phyloP scores from a whole-genome alignment of 306 rosid genomes.

The Quercus ilex region DNA sequence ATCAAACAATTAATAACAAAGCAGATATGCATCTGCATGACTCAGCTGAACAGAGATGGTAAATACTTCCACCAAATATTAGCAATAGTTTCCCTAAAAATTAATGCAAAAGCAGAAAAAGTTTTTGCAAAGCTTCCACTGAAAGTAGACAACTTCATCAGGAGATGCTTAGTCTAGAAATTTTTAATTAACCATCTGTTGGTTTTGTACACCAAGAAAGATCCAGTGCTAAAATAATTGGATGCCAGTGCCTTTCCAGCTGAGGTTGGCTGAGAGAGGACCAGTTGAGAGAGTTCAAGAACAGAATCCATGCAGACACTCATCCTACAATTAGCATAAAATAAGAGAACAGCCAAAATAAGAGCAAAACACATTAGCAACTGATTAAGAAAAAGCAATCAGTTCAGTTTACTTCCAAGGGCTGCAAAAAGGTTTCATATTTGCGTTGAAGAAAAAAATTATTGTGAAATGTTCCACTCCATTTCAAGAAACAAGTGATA shows the following conservation, averaged over 20 bases:
- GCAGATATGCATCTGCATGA: too few relatives aligned
- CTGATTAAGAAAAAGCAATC: constrained; percentile 7
- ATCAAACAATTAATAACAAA: too few relatives aligned
- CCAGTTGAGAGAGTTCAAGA: constrained; percentile 56
- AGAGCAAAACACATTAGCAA: not conserved
- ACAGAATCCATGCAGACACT: constrained; percentile 49
- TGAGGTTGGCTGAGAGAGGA: constrained; percentile 81
- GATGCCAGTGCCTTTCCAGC: constrained; percentile 71
- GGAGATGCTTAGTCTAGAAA: not conserved
- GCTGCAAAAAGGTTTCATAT: not conserved
- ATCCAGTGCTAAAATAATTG: constrained; percentile 44
- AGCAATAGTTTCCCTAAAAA: not conserved
- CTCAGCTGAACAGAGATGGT: too few relatives aligned
- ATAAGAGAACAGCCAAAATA: not conserved
- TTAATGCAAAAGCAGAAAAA: not conserved
- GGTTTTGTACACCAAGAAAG: constrained; percentile 62
- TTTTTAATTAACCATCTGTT: not conserved
- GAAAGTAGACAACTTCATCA: too few relatives aligned
- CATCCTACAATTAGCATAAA: constrained; percentile 42
- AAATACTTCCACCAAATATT: too few relatives aligned
- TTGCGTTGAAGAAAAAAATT: not conserved
- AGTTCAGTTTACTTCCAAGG: not conserved
- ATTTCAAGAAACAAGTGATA: not conserved
- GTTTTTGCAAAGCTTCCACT: too few relatives aligned
- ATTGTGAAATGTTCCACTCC: not conserved